Evolutionary conservation across 2,329 filamentous ascomycete genomes (phyloP), one percentile per base, ranked within the genome.

Genomic region (Colletotrichum tabaci): DNA sequence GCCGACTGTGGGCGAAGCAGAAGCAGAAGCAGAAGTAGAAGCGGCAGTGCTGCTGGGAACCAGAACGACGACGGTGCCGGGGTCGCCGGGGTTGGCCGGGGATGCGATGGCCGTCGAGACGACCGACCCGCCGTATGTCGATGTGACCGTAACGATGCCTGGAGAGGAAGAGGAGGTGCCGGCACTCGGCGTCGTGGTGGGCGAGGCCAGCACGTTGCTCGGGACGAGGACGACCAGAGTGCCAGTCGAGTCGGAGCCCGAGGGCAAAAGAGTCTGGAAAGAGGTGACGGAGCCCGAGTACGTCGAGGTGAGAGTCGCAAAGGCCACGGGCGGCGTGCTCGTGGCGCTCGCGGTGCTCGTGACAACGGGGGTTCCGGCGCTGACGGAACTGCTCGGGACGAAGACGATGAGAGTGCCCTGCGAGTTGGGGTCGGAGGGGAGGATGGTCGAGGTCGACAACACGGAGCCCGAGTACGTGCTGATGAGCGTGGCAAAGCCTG

Each of bases 11-110:
- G 42, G 42, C 15, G 52, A 21, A 47, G 53, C 30, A 38, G 35
- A 38, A 38, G 35, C 9, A 35, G 30, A 35, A 35, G 35, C 35
- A 35, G 30, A 35, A 35, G 8, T 9, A 7, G 30, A 35, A 35
- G 9, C 9, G 9, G 9, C 7, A 16, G 15, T 12, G 21, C 35
- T 67, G 44, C 57, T 53, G 9, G 68, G 68, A 8, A 71, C 65
- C 35, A 57, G 47, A 16, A 68, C 38, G n/a, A 71, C 57, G 21
- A 63, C 44, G 13, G 68, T 71, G 16, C 57, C 68, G 4, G 68
- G 68, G 44, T 71, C 68, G 30, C 68, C 68, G 7, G 68, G 68
- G 46, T 62, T 68, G 5, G n/a, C 57, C 8, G 68, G 68, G 2
- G 68, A 71, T n/a, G 57, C 52, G 23, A 71, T 53, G 18, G 35